These are phyloP conservation scores for Mayamaea pseudoterrestris DNA, from an alignment of 108 stramenopile genomes.

Conservation along the genomic window DNA sequence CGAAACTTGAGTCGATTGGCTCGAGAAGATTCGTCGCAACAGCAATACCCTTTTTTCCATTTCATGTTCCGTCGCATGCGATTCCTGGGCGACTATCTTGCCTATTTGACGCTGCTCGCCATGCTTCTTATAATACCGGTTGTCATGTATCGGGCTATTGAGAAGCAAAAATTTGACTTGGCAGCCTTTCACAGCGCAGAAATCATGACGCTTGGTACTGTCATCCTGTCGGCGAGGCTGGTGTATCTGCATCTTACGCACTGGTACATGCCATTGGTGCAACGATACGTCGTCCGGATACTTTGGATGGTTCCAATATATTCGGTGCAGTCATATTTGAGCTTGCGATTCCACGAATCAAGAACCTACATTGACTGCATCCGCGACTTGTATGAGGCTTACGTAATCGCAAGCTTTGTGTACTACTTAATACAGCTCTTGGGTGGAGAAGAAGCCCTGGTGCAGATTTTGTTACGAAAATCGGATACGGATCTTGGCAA, in stretches of 20 bases:
- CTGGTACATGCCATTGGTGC: slow-evolving; percentile 83
- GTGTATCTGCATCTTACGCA: slow-evolving; percentile 76
- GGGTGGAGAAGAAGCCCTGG: slow-evolving; percentile 77
- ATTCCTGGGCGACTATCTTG: slow-evolving; percentile 22
- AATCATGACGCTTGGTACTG: slow-evolving; percentile 62
- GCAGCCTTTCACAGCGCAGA: slow-evolving; percentile 72
- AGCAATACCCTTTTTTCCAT: no score
- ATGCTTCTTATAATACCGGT: slow-evolving; percentile 32
- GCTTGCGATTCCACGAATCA: slow-evolving; percentile 53
- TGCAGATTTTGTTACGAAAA: slow-evolving; percentile 40
- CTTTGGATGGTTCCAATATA: slow-evolving; percentile 92
- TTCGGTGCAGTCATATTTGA: slow-evolving; percentile 83
- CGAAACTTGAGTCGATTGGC: no score
- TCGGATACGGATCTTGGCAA: slow-evolving; percentile 18
- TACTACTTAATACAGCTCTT: slow-evolving; percentile 84
- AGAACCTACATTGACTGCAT: slow-evolving; percentile 70
- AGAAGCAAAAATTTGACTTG: slow-evolving; percentile 26
- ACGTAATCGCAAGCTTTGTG: slow-evolving; percentile 85
- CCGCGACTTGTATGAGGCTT: slow-evolving; percentile 85
- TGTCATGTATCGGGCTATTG: slow-evolving; percentile 23
- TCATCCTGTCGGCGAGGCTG: slow-evolving; percentile 50
- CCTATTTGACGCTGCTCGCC: slow-evolving; percentile 16
- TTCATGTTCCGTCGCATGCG: no score
- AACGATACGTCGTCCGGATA: slow-evolving; percentile 84
- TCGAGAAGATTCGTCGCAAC: no score